Conservation (phyloP, 805 yeast species). For the Jamesozyma piceae region DNA sequence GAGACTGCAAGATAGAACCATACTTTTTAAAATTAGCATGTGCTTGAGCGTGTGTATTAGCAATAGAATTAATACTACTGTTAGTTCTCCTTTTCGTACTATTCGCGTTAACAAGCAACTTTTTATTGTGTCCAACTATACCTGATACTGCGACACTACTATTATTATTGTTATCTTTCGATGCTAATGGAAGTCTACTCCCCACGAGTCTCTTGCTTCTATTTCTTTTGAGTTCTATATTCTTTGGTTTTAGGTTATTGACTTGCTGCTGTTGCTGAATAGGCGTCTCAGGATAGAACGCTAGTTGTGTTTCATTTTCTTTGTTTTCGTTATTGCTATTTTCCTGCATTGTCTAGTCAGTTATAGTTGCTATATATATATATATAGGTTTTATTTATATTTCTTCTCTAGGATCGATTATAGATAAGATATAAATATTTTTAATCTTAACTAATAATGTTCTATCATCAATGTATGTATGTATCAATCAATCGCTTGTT, state of each 20-base stretch:
- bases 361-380: too few species aligned
- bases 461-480: too few species aligned
- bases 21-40: conserved; percentile 24
- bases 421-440: too few species aligned
- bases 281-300: neutral
- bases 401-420: too few species aligned
- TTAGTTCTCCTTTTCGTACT: neutral
- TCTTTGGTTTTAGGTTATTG: neutral
- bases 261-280: neutral
- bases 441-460: too few species aligned
- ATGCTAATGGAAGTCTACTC: conserved; percentile 24
- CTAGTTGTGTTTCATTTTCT: neutral
- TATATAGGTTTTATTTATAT: too few species aligned
- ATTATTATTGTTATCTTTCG: conserved; percentile 25
- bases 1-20: conserved; percentile 15
- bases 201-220: neutral
- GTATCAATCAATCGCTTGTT: too few species aligned
- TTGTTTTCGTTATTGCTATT: neutral
- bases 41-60: too few species aligned
- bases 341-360: neutral
- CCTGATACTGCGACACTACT: conserved; percentile 7
- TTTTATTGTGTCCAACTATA: neutral
- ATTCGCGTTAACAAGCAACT: neutral
- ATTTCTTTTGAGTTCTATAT: neutral
- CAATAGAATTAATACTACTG: neutral